phyloP scores from a whole-genome alignment of 2,329 filamentous ascomycete species.

The Penicillium digitatum region DNA sequence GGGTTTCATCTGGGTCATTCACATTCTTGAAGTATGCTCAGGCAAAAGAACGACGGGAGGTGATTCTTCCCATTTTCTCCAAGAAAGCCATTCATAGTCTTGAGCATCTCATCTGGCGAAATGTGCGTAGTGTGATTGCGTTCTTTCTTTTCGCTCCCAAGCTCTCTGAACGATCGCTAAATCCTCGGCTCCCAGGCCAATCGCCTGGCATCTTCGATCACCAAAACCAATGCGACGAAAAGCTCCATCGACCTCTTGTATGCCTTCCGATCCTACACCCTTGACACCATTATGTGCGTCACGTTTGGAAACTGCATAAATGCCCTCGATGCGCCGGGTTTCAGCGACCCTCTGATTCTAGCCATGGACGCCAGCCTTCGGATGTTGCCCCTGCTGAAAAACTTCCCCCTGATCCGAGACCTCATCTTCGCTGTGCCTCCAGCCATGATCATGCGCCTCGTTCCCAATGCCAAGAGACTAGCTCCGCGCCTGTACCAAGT shows the following conservation, averaged over 20 bases:
- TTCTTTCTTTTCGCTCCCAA: background rate
- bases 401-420: background rate
- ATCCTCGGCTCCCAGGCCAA: background rate
- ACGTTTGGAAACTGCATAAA: conserved; percentile 9
- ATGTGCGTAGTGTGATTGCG: background rate
- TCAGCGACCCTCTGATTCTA: conserved; percentile 5
- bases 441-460: background rate
- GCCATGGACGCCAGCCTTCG: background rate
- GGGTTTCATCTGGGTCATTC: conserved; percentile 6
- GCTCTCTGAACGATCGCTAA: background rate
- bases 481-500: background rate
- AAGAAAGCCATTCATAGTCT: conserved; percentile 9
- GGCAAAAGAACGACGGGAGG: conserved; percentile 10
- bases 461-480: background rate
- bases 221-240: background rate
- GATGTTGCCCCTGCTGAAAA: background rate
- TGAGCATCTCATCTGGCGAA: conserved; percentile 11
- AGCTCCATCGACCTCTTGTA: background rate
- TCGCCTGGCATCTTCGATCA: background rate
- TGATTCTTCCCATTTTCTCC: conserved; percentile 10
- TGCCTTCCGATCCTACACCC: conserved; percentile 5
- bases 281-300: conserved; percentile 13
- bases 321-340: conserved; percentile 6
- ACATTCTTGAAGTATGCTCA: conserved; percentile 11
- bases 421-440: background rate